A percentile compares a stretch with the other conserved stretches of the same genome.
Evolutionary conservation across 2,329 filamentous ascomycete genomes (phyloP).

Genomic region (Fusarium albidum): DNA sequence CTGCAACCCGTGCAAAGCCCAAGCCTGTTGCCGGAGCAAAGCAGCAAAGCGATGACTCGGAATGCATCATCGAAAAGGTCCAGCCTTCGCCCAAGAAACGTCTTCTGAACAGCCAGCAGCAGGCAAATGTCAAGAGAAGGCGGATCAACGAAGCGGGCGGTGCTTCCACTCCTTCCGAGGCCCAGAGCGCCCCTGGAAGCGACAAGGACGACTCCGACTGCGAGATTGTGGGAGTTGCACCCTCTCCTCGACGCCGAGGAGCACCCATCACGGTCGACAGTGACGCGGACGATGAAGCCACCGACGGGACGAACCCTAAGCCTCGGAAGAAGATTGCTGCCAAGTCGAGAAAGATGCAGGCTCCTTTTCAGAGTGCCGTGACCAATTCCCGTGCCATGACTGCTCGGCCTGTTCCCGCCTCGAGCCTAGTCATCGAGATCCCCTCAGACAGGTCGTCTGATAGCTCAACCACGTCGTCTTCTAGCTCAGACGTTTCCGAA

Average conservation of each 20-base stretch:
- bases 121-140: slow-evolving; percentile 22
- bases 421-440: slow-evolving; percentile 13
- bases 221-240: slow-evolving; percentile 7
- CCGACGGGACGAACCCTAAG: background rate
- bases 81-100: slow-evolving; percentile 19
- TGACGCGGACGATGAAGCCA: slow-evolving; percentile 8
- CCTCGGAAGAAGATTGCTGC: slow-evolving; percentile 2
- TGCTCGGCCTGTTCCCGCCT: background rate
- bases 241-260: slow-evolving; percentile 7
- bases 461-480: slow-evolving; percentile 13
- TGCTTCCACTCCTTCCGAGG: background rate
- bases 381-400: background rate
- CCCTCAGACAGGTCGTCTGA: slow-evolving; percentile 13
- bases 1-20: background rate
- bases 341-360: background rate
- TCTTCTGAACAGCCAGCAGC: background rate
- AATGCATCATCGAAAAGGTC: slow-evolving; percentile 32
- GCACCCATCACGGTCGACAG: background rate
- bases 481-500: slow-evolving; percentile 24
- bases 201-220: slow-evolving; percentile 7
- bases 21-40: background rate
- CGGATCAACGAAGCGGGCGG: slow-evolving; percentile 5
- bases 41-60: slow-evolving; percentile 15
- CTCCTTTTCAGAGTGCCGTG: background rate
- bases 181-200: background rate